These are phyloP conservation scores for maize (Zea mays) DNA, from an alignment of 176 grass and related monocot species.

Conservation along the genomic window Zm-B73-REFERENCE-NAM-5.0 NC_050101.1:54729001-54729500, in stretches of 20 bases:
- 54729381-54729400: background rate
- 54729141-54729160: too few relatives aligned
- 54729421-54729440: background rate
- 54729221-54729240: background rate
- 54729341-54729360: background rate
- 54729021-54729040: background rate
- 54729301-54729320: background rate
- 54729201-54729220: too few relatives aligned
- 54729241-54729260: background rate
- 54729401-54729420: background rate
- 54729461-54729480: slow-evolving; percentile 17
- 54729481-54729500: slow-evolving; percentile 31
- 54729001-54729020: background rate
- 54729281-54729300: background rate
- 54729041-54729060: too few relatives aligned
- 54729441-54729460: slow-evolving; percentile 3
- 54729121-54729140: too few relatives aligned
- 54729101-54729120: too few relatives aligned
- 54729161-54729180: too few relatives aligned
- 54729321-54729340: background rate
- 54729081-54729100: too few relatives aligned
- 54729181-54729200: too few relatives aligned
- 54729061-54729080: too few relatives aligned
- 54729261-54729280: background rate
- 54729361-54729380: background rate